phyloP scores from a whole-genome alignment of 139 green algal species.

The Haematococcus sp. region DNA sequence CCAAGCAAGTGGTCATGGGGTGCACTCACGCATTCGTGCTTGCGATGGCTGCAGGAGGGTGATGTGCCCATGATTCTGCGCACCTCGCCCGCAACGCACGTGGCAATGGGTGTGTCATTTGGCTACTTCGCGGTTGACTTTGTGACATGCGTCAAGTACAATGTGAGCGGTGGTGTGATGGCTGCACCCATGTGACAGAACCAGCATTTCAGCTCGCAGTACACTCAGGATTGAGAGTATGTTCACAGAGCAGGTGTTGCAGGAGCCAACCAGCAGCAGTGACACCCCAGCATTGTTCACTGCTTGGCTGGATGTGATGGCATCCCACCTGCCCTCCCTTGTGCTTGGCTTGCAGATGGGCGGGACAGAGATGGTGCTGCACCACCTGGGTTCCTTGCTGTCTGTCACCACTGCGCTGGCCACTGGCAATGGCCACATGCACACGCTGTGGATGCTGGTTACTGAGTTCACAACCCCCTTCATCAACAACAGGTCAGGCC shows the following conservation, averaged over 20 bases:
- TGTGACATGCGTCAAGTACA: constrained; percentile 34
- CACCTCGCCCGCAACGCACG: constrained; percentile 11
- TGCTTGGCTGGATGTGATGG: neutral
- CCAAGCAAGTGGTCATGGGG: too few relatives aligned
- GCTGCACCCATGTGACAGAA: too few relatives aligned
- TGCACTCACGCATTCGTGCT: too few relatives aligned
- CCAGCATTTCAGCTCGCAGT: too few relatives aligned
- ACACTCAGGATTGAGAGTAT: too few relatives aligned
- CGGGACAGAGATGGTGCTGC: constrained; percentile 32
- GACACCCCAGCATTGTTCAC: neutral
- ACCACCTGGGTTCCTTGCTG: constrained; percentile 27
- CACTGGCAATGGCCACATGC: constrained; percentile 25
- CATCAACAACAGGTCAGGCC: constrained; percentile 21
- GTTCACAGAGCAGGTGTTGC: neutral
- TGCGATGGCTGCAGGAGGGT: constrained; percentile 7
- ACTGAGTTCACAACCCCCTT: constrained; percentile 47
- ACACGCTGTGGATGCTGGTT: constrained; percentile 40
- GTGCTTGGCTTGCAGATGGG: constrained; percentile 33
- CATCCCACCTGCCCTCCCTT: neutral
- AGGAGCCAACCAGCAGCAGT: neutral
- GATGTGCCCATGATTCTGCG: constrained; percentile 15
- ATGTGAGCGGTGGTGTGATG: constrained; percentile 5
- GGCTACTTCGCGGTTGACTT: constrained; percentile 41
- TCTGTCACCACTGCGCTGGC: constrained; percentile 13
- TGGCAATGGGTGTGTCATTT: constrained; percentile 21